These are phyloP conservation scores for Trichoderma endophyticum DNA, from an alignment of 2,329 filamentous ascomycete genomes.

Conservation along the genomic window DNA sequence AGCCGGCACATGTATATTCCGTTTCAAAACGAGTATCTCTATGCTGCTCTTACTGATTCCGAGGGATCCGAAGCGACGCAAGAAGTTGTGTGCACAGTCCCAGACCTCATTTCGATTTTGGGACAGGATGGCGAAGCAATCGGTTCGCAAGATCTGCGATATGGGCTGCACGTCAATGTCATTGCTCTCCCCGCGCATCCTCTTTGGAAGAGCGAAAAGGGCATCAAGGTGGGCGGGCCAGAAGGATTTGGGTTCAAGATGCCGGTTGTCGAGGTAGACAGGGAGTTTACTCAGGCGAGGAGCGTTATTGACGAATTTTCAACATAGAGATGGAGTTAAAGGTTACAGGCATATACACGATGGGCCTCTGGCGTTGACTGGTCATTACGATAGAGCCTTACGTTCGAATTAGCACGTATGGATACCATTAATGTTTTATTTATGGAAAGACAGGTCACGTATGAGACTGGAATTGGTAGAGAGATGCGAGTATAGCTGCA, in stretches of 20 bases:
- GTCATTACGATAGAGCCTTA: not conserved
- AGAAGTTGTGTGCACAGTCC: constrained; percentile 36
- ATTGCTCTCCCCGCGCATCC: constrained; percentile 49
- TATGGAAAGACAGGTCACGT: not conserved
- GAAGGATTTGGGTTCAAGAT: constrained; percentile 35
- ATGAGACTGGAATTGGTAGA: not conserved
- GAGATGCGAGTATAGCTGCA: not conserved
- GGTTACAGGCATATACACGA: not conserved
- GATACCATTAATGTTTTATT: not conserved
- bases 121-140: constrained; percentile 47
- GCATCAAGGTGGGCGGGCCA: constrained; percentile 34
- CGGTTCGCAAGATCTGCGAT: constrained; percentile 49
- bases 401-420: not conserved
- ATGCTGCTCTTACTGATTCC: constrained; percentile 34
- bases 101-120: constrained; percentile 37
- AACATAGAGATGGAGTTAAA: not conserved
- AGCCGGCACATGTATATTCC: constrained; percentile 38
- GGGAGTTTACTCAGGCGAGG: constrained; percentile 42
- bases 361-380: not conserved
- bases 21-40: constrained; percentile 43
- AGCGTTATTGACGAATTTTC: constrained; percentile 42
- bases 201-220: constrained; percentile 44
- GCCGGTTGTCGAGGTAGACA: constrained; percentile 28
- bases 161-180: constrained; percentile 49
- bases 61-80: constrained; percentile 30